A percentile compares a stretch with the other conserved stretches of the same genome.
Evolutionary conservation across 1,284 basidiomycete species (phyloP).

Genomic region (Microbotryum violaceum): DNA sequence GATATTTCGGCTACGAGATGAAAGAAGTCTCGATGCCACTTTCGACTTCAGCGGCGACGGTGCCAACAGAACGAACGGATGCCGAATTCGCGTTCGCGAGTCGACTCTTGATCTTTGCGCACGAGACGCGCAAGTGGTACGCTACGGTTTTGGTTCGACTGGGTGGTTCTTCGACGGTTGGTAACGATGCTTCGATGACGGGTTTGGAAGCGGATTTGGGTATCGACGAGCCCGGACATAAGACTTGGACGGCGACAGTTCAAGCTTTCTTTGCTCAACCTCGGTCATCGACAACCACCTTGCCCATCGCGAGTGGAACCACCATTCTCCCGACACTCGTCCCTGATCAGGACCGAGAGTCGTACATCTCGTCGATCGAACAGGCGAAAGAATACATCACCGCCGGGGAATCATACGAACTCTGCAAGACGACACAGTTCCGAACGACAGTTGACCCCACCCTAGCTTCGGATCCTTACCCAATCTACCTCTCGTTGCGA

Average conservation of each 20-base stretch:
- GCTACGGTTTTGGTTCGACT: constrained; percentile 41
- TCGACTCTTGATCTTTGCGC: constrained; percentile 42
- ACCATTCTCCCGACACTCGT: constrained; percentile 33
- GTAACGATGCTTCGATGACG: constrained; percentile 36
- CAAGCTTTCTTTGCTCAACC: constrained; percentile 1
- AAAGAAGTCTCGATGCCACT: constrained; percentile 45
- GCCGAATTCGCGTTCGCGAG: constrained; percentile 44
- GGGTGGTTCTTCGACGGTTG: not conserved
- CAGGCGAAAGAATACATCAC: constrained; percentile 67
- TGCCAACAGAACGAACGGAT: constrained; percentile 25
- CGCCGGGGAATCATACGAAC: constrained; percentile 88
- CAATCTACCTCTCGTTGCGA: constrained; percentile 52
- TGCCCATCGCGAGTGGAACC: constrained; percentile 28
- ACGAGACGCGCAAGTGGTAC: constrained; percentile 42
- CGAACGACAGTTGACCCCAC: constrained; percentile 33
- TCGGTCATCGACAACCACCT: constrained; percentile 2
- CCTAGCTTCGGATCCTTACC: constrained; percentile 32
- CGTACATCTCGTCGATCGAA: constrained; percentile 66
- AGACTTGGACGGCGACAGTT: constrained; percentile 7
- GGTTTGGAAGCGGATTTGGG: constrained; percentile 36
- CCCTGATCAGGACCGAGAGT: constrained; percentile 34
- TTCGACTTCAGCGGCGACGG: not conserved
- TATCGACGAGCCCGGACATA: constrained; percentile 25
- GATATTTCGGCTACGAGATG: constrained; percentile 52
- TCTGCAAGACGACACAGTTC: constrained; percentile 79